A percentile compares a stretch with the other conserved stretches of the same genome.
These are phyloP conservation scores for Cercophora samala DNA, from an alignment of 495 filamentous ascomycete genomes.

Conservation along the genomic window DNA sequence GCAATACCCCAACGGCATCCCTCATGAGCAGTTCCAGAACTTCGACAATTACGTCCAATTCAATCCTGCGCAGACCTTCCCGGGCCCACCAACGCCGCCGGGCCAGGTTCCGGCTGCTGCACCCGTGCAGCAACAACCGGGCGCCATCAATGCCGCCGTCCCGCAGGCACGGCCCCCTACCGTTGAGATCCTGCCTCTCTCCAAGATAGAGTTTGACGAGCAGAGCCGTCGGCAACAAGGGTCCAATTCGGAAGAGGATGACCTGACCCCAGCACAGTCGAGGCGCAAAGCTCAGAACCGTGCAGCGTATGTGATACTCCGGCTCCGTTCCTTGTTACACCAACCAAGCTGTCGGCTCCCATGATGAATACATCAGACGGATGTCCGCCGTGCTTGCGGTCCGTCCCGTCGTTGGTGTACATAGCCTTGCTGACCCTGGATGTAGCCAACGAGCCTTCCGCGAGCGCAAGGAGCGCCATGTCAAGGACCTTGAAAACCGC, in stretches of 20 bases:
- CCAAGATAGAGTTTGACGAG: slow-evolving; percentile 38
- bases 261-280: slow-evolving; percentile 72
- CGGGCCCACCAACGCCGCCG: slow-evolving; percentile 45
- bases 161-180: slow-evolving; percentile 24
- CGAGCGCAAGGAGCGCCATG: slow-evolving; percentile 91
- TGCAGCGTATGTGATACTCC: slow-evolving; percentile 71
- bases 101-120: slow-evolving; percentile 25
- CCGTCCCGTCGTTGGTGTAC: not conserved
- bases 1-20: slow-evolving; percentile 36
- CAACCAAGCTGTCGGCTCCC: slow-evolving; percentile 6
- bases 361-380: not conserved
- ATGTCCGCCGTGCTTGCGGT: not conserved
- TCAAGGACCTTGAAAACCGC: slow-evolving; percentile 87
- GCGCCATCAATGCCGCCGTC: slow-evolving; percentile 30
- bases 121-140: slow-evolving; percentile 20
- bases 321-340: slow-evolving; percentile 8
- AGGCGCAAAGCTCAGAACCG: slow-evolving; percentile 93
- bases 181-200: slow-evolving; percentile 33
- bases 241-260: slow-evolving; percentile 54
- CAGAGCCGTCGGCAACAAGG: slow-evolving; percentile 43
- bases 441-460: slow-evolving; percentile 90
- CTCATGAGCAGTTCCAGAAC: slow-evolving; percentile 45
- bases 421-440: not conserved
- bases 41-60: slow-evolving; percentile 45
- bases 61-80: slow-evolving; percentile 39